Percentiles rank a stretch among this genome's conserved stretches.
phyloP scores from a whole-genome alignment of 306 rosid genomes.

The Sophora flavescens region DNA sequence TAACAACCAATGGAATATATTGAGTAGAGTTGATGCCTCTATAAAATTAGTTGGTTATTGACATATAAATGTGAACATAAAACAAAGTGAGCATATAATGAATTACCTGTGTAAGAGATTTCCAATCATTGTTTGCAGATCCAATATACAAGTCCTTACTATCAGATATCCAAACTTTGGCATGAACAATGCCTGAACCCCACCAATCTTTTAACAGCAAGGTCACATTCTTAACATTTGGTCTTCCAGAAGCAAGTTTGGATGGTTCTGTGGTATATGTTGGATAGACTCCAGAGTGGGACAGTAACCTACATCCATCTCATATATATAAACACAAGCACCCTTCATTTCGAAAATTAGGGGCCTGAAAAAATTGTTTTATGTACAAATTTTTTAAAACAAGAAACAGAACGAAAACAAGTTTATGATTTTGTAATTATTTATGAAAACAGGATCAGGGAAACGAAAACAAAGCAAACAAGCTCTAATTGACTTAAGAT shows the following conservation, averaged over 20 bases:
- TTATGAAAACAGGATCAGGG: too few relatives aligned
- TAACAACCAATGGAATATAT: constrained; percentile 5
- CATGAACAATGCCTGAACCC: constrained; percentile 93
- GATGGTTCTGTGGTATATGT: constrained; percentile 70
- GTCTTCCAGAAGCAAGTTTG: constrained; percentile 81
- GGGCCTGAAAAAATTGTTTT: too few relatives aligned
- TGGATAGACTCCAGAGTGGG: constrained; percentile 93
- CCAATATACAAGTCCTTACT: constrained; percentile 77
- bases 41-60: neutral
- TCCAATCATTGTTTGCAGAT: constrained; percentile 97
- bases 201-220: constrained; percentile 75
- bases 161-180: constrained; percentile 97
- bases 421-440: too few relatives aligned
- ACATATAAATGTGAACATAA: constrained; percentile 28
- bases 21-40: constrained; percentile 16
- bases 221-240: constrained; percentile 87
- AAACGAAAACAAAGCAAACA: too few relatives aligned
- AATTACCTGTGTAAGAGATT: constrained; percentile 88
- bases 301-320: constrained; percentile 66
- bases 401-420: too few relatives aligned
- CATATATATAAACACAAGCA: constrained; percentile 9
- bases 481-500: too few relatives aligned
- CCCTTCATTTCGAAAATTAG: constrained; percentile 26
- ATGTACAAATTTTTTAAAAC: too few relatives aligned
- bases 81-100: neutral